Conservation (phyloP, 176 grass and related monocot genomes). For the Aegilops umbellulata region DNA sequence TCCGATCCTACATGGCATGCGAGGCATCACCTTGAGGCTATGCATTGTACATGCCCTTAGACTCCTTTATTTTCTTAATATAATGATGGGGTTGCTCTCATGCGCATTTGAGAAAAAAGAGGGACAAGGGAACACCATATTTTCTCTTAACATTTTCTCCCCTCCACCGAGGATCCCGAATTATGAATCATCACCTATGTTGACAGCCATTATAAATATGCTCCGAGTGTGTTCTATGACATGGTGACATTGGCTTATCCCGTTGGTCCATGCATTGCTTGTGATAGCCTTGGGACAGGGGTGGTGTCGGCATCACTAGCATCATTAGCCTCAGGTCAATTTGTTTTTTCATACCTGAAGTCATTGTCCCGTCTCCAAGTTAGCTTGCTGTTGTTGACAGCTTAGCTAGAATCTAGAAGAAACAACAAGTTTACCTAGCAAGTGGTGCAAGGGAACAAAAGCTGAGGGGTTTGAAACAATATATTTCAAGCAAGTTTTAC, state of each 20-base stretch:
- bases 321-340: constrained; percentile 7
- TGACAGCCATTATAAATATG: background rate
- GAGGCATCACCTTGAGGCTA: no score
- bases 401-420: constrained; percentile 32
- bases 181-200: background rate
- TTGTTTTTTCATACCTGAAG: constrained; percentile 15
- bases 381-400: constrained; percentile 29
- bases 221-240: background rate
- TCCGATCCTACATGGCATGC: no score
- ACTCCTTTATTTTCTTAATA: no score
- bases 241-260: constrained; percentile 18
- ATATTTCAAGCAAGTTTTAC: background rate
- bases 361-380: constrained; percentile 34
- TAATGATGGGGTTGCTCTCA: no score
- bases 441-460: constrained; percentile 27
- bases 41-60: no score
- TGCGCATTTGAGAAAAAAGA: no score
- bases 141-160: background rate
- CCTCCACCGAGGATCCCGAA: background rate
- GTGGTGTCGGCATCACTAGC: constrained; percentile 20
- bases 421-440: constrained; percentile 26
- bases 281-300: constrained; percentile 2
- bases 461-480: background rate
- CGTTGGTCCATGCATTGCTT: constrained; percentile 2
- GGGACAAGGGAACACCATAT: background rate